Base-by-base conservation (phyloP, 805 yeast species). In the Metschnikowia sp. region DNA sequence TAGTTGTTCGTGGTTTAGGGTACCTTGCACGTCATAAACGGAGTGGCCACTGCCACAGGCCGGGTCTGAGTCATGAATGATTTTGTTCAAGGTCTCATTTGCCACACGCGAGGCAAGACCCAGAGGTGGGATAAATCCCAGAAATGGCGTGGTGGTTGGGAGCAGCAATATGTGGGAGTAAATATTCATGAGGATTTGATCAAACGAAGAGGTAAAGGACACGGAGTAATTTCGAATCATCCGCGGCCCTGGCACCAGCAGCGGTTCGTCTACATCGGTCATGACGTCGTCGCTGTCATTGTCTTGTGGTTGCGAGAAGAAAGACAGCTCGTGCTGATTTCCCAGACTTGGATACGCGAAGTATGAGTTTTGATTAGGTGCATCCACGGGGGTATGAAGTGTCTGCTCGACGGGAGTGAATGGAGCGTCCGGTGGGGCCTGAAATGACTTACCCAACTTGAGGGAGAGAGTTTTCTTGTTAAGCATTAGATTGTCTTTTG, bases 351-450 rank as follows among this genome's bases (percentile, higher is more conserved):
- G 39, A 15, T 38, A 38, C 26, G 47, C 53, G 31, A 48, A 50
- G 40, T 50, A 47, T 39, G 46, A 45, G 39, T 47, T 19, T 9
- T 44, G 51, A 52, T 44, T 36, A 39, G 58, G 40, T 10, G 40
- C 60, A 42, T 69, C 75, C 26, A 67, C 48, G 3, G 77, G 77
- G 7, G 77, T 72, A 36, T 53, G 60, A 36, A 70, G 56, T 0
- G 76, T 72, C 52, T 71, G 76, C 32, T 72, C 77, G 39, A 69
- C 57, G n/a, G 77, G 77, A 3, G 77, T 72, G 52, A 57, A 68
- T n/a, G 77, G 77, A 9, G 62, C 66, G 41, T 54, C 54, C 26
- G 55, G 47, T 35, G 61, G 46, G 44, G 61, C 56, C 22, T 57
- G 56, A 40, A 64, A 56, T 18, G 68, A 54, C 51, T 65, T 63